Percentiles rank a stretch among this genome's conserved stretches.
Evolutionary conservation across 768 basidiomycete species (phyloP).

Genomic region (Hygrocybe punicea): DNA sequence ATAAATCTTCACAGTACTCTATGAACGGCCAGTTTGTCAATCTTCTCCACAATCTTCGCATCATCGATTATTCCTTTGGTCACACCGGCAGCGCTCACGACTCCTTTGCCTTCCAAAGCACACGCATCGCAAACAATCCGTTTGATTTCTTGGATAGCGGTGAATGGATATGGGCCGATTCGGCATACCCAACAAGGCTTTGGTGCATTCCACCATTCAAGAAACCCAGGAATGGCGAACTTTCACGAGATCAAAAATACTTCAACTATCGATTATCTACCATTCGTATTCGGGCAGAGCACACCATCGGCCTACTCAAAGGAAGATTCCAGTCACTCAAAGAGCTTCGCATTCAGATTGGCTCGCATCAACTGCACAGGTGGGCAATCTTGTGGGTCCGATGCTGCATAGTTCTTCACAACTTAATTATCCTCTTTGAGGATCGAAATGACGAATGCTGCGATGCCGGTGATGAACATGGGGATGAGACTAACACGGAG

Average conservation of each 20-base stretch:
- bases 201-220: constrained; percentile 30
- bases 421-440: neutral
- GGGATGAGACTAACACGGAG: neutral
- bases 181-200: constrained; percentile 26
- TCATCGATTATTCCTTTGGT: no score
- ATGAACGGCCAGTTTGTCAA: no score
- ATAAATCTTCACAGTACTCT: no score
- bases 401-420: constrained; percentile 20
- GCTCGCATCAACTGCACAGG: constrained; percentile 11
- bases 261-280: constrained; percentile 25
- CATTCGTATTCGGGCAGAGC: constrained; percentile 18
- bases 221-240: constrained; percentile 9
- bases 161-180: constrained; percentile 34
- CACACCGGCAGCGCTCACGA: no score
- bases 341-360: constrained; percentile 16
- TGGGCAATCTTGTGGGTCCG: constrained; percentile 16
- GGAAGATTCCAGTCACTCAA: constrained; percentile 25
- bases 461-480: no score
- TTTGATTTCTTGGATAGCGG: neutral
- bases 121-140: no score
- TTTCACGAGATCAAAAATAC: constrained; percentile 16
- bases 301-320: constrained; percentile 28
- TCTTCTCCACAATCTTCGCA: no score
- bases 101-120: no score
- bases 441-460: neutral